A percentile compares a stretch with the other conserved stretches of the same genome.
Evolutionary conservation across 129 eudicot genomes (phyloP).

Genomic region (Centrapalus pauciflorus): DNA sequence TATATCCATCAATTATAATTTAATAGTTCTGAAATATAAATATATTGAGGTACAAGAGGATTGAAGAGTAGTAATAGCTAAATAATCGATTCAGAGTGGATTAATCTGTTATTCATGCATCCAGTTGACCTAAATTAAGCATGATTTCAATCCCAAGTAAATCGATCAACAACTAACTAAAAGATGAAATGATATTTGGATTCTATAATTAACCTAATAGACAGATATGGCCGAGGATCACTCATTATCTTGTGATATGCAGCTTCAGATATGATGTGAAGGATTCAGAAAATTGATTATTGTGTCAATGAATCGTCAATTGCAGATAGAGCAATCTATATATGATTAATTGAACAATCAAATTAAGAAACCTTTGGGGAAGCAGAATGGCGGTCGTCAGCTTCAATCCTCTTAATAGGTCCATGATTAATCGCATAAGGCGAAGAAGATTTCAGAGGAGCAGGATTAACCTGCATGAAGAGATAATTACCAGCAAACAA

Average conservation of each 20-base stretch:
- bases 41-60: too few relatives aligned
- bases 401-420: constrained; percentile 20
- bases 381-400: neutral
- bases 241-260: neutral
- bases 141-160: too few relatives aligned
- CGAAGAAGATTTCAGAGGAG: constrained; percentile 40
- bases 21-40: too few relatives aligned
- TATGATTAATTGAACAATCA: neutral
- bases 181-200: too few relatives aligned
- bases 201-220: too few relatives aligned
- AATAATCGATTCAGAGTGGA: too few relatives aligned
- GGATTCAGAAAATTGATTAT: neutral
- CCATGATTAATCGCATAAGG: constrained; percentile 15
- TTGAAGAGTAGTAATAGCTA: too few relatives aligned
- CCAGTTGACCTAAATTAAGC: too few relatives aligned
- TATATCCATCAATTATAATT: too few relatives aligned
- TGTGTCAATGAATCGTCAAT: neutral
- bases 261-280: neutral
- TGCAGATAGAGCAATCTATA: neutral
- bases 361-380: constrained; percentile 14
- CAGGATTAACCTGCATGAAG: constrained; percentile 83
- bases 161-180: too few relatives aligned
- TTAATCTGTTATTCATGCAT: too few relatives aligned
- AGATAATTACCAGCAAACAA: constrained; percentile 86
- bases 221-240: neutral